phyloP scores from a whole-genome alignment of 1,139 yeast species.

The Candida dubliniensis region DNA sequence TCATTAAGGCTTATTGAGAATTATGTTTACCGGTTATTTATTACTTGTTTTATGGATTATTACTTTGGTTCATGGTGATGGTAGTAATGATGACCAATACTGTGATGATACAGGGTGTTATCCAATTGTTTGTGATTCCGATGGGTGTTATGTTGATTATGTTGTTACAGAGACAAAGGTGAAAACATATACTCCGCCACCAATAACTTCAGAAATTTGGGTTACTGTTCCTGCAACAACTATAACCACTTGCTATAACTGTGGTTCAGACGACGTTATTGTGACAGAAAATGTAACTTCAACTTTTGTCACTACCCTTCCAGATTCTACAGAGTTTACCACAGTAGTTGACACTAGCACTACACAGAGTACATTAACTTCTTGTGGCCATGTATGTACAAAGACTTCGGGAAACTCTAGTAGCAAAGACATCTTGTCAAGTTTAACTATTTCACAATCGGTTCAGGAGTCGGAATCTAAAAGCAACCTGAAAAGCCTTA shows the following conservation, averaged over 20 bases:
- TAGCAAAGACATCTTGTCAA: no score
- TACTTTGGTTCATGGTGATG: neutral
- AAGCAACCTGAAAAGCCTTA: neutral
- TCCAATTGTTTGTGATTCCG: conserved; percentile 4
- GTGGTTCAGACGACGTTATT: neutral
- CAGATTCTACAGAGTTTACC: neutral
- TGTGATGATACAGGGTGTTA: conserved; percentile 5
- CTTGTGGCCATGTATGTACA: neutral
- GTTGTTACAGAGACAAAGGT: neutral
- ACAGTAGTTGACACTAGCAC: neutral
- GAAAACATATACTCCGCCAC: neutral
- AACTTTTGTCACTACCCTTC: neutral
- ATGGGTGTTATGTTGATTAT: conserved; percentile 1
- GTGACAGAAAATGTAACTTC: neutral
- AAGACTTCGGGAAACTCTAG: no score
- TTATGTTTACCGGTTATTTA: conserved; percentile 2
- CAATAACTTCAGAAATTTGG: neutral
- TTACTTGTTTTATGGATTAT: neutral
- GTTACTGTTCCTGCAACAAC: neutral
- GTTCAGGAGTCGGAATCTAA: neutral
- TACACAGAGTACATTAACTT: neutral
- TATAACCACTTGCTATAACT: neutral
- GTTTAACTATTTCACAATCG: no score
- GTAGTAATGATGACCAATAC: neutral
- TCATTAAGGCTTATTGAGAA: neutral